Evolutionary conservation across 148 eudicot species (phyloP).

Genomic region (Polygonum maritimum): DNA sequence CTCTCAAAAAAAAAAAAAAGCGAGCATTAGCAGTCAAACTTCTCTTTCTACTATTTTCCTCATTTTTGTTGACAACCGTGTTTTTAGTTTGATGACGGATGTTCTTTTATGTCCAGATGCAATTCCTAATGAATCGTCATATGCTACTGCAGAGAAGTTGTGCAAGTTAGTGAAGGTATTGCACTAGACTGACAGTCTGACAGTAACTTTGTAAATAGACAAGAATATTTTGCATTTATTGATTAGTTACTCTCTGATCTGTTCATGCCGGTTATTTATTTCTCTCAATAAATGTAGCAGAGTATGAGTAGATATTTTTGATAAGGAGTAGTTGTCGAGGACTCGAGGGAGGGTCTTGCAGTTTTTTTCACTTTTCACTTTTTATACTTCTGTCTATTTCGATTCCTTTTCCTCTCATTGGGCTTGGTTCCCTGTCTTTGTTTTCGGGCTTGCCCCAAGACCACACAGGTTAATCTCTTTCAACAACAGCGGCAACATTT

Average conservation of each 20-base stretch:
- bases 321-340: too few relatives aligned
- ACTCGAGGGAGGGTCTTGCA: too few relatives aligned
- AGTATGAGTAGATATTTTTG: not conserved
- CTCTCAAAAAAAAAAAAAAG: not conserved
- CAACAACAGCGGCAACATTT: too few relatives aligned
- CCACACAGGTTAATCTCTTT: too few relatives aligned
- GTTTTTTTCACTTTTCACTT: too few relatives aligned
- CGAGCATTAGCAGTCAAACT: not conserved
- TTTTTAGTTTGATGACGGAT: not conserved
- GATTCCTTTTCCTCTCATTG: too few relatives aligned
- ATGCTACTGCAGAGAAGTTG: slow-evolving; percentile 73
- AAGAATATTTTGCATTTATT: not conserved
- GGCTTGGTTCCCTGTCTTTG: too few relatives aligned
- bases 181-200: not conserved
- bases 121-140: slow-evolving; percentile 57
- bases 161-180: slow-evolving; percentile 76
- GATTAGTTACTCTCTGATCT: not conserved
- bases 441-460: too few relatives aligned
- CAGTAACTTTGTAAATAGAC: not conserved
- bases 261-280: not conserved
- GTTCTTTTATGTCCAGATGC: slow-evolving; percentile 25
- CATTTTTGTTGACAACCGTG: not conserved
- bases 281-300: not conserved
- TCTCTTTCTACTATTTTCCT: slow-evolving; percentile 5
- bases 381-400: too few relatives aligned